Base-by-base conservation (phyloP, 2,329 filamentous ascomycete species). In the Aspergillus floridensis region DNA sequence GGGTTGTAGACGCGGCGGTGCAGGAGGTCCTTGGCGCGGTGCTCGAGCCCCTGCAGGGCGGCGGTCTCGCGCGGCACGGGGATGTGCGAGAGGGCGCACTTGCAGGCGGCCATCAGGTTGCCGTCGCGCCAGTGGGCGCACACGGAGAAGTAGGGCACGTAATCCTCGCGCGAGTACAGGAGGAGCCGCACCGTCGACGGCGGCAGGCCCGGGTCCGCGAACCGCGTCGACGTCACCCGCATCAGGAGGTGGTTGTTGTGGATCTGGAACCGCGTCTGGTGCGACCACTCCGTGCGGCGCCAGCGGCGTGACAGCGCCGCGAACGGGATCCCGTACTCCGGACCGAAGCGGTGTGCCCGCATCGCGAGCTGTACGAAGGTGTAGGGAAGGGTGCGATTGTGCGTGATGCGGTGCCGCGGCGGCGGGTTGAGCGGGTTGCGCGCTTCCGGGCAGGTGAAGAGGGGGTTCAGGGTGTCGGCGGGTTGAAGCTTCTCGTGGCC, bases 111-210 rank as follows among this genome's bases (percentile, higher is more conserved):
- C 77, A 86, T 86, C 16, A 88, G 74, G 38, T 85, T 77, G 19
- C 85, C 85, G 61, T 87, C 82, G 19, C 80, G 78, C 85, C 85
- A 88, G 69, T 88, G 85, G 1, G 83, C 79, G 64, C 85, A 88
- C 1, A 81, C 82, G 11, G 82, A 85, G 72, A 88, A 88, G 68
- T 83, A 88, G 0, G 85, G 85, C 56, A 77, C 81, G 71, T 86
- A 87, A 65, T 87, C 84, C 54, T 84, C 81, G 59, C 82, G 79
- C 31, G 80, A 84, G 72, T 84, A 87, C 2, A 88, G 77, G 2
- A 88, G 76, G 57, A 85, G 75, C 2, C 85, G 81, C 64, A 82
- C 77, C 4, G 77, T 79, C 4, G 81, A 81, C 5, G 79, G 75
- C 0, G 84, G 82, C 26, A 86, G 76, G 2, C 76, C 80, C 0